Evolutionary conservation across 768 basidiomycete species (phyloP), one percentile per base, ranked within the genome.

Genomic region (Rhodotorula babjevae): DNA sequence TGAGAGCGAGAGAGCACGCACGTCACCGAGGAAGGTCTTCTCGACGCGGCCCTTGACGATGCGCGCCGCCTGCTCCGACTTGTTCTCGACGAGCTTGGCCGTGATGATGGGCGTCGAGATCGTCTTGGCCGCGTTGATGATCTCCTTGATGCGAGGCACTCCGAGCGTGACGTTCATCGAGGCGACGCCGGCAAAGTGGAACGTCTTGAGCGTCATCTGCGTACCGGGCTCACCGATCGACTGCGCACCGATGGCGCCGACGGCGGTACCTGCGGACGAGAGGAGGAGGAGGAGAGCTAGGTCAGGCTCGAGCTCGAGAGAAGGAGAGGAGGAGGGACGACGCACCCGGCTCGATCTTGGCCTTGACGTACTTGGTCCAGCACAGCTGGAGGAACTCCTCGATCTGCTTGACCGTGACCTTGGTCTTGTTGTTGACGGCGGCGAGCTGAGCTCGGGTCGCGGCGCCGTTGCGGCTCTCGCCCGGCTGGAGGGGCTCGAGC

Each of bases 121-220:
- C 52, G 85, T 82, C 81, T 96, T 99, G n/a, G 96, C 92, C 5
- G 93, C 96, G 77, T 98, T 99, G 84, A 99, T 99, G 76, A 99
- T 98, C 82, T 99, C 96, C 82, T 98, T 98, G 83, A 99, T 98
- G 78, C 96, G 95, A 6, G 96, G 96, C n/a, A 98, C 96, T 82
- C 96, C 96, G 50, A 98, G 87, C 0, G 96, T 99, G 74, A 99
- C 93, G 82, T 97, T 98, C 96, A 98, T 99, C 50, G 94, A 95
- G 15, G 96, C 96, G 73, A 99, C 95, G 83, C 96, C 96, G 78
- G 96, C 96, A 82, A 98, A 99, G 85, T 99, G 96, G 87, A 99
- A 99, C 67, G 96, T 98, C 83, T 98, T 98, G 75, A 98, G 82
- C 3, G 95, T 98, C 96, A 99, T 99, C 80, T 99, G 96, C 0